These are phyloP conservation scores for Coffea humblotiana DNA, from an alignment of 305 asterid species.

Conservation along the genomic window DNA sequence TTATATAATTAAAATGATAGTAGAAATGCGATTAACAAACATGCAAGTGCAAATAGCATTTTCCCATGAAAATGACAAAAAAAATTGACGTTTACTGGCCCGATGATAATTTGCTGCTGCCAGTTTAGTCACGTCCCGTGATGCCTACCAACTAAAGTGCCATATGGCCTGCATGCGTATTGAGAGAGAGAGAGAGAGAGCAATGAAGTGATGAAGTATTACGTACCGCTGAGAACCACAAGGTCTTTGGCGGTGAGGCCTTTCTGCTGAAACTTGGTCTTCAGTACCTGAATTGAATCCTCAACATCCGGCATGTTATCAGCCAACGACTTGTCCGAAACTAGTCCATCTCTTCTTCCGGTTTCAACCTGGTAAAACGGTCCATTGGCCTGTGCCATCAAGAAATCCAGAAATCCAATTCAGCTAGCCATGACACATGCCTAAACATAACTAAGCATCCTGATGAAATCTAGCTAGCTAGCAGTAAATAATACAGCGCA, in stretches of 20 bases:
- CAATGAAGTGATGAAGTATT: not conserved
- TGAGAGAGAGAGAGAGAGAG: slow-evolving; percentile 23
- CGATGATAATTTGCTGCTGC: slow-evolving; percentile 17
- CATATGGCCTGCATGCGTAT: slow-evolving; percentile 49
- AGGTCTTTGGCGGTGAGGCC: slow-evolving; percentile 74
- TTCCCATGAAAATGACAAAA: too few relatives aligned
- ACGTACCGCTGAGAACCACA: slow-evolving; percentile 68
- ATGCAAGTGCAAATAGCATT: too few relatives aligned
- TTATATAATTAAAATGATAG: too few relatives aligned
- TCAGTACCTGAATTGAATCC: slow-evolving; percentile 58
- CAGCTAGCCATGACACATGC: not conserved
- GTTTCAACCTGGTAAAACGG: slow-evolving; percentile 68
- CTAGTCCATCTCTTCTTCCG: slow-evolving; percentile 77
- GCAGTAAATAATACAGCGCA: not conserved
- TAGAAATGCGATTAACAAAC: too few relatives aligned
- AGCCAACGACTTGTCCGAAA: slow-evolving; percentile 52
- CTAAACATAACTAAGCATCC: too few relatives aligned
- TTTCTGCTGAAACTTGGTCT: slow-evolving; percentile 55
- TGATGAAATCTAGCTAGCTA: too few relatives aligned
- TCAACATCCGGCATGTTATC: slow-evolving; percentile 72
- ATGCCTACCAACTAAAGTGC: slow-evolving; percentile 43
- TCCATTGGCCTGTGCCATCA: slow-evolving; percentile 53
- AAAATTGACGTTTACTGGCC: not conserved
- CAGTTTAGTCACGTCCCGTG: slow-evolving; percentile 5
- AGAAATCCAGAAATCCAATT: too few relatives aligned